Conservation (phyloP, 371 early-diverging fungal genomes). For the Coemansia sp. region DNA sequence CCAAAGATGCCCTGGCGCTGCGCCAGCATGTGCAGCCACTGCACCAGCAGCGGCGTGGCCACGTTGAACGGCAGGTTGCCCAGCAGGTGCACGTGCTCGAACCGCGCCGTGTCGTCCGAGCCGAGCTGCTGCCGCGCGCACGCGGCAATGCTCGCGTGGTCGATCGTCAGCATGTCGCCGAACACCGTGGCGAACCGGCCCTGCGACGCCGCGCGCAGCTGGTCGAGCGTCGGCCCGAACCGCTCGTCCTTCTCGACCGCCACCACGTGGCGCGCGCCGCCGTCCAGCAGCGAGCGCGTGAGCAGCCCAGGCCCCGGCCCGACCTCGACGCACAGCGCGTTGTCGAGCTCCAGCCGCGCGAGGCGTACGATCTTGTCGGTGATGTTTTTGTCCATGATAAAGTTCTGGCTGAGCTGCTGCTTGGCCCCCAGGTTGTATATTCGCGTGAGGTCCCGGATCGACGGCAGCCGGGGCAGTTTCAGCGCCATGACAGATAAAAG, state of each 20-base stretch:
- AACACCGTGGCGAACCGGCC: constrained; percentile 55
- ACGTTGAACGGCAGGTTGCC: constrained; percentile 83
- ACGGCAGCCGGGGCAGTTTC: constrained; percentile 63
- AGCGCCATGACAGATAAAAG: constrained; percentile 10
- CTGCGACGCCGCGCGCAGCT: constrained; percentile 48
- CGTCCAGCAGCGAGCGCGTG: constrained; percentile 74
- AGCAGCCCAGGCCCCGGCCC: constrained; percentile 84
- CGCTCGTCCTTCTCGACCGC: constrained; percentile 79
- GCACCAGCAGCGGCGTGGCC: constrained; percentile 70
- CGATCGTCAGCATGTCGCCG: constrained; percentile 66
- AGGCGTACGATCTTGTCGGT: constrained; percentile 74
- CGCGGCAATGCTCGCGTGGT: constrained; percentile 56
- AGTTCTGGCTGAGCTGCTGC: constrained; percentile 78
- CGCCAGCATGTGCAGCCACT: constrained; percentile 69
- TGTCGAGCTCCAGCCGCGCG: constrained; percentile 58
- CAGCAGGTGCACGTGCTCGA: constrained; percentile 50
- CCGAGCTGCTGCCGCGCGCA: constrained; percentile 5
- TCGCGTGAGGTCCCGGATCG: constrained; percentile 72
- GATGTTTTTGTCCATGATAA: constrained; percentile 81
- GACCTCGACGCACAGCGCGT: constrained; percentile 77
- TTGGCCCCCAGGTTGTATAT: constrained; percentile 75
- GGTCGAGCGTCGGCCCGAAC: constrained; percentile 67
- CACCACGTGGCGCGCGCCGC: constrained; percentile 64
- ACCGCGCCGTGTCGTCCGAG: not conserved
- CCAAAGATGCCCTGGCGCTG: constrained; percentile 62